A percentile compares a stretch with the other conserved stretches of the same genome.
Conservation (phyloP, 1,284 basidiomycete species). For the Cryptococcus sp. region DNA sequence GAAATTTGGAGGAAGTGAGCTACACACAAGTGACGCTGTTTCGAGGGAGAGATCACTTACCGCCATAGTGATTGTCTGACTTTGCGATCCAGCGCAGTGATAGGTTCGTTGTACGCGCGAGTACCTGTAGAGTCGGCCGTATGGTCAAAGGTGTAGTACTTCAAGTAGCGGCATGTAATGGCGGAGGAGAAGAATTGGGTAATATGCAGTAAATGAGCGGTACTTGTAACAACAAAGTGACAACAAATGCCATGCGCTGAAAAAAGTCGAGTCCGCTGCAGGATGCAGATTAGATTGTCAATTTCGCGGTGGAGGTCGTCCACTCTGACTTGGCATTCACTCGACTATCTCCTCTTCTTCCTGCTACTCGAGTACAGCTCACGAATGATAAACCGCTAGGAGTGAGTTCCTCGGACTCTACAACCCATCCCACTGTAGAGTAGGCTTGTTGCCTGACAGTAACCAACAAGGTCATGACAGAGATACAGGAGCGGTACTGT, state of each 20-base stretch:
- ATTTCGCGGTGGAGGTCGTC: constrained; percentile 12
- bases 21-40: not conserved
- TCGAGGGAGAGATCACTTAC: constrained; percentile 1
- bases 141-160: not conserved
- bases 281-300: not conserved
- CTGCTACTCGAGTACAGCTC: too few relatives aligned
- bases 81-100: too few relatives aligned
- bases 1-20: not conserved
- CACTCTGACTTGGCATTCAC: not conserved
- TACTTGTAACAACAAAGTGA: not conserved
- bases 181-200: too few relatives aligned
- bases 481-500: too few relatives aligned
- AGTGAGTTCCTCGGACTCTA: too few relatives aligned
- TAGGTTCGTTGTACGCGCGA: not conserved
- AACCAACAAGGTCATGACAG: too few relatives aligned
- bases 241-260: not conserved
- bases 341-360: too few relatives aligned
- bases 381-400: too few relatives aligned
- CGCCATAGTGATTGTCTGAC: constrained; percentile 11
- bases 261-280: constrained; percentile 2
- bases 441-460: too few relatives aligned
- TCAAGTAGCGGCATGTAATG: too few relatives aligned
- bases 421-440: too few relatives aligned
- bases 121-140: not conserved
- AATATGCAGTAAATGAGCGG: too few relatives aligned